A percentile compares a stretch with the other conserved stretches of the same genome.
Conservation (phyloP, 192 early-diverging fungal species). For the Coemansia sp. region DNA sequence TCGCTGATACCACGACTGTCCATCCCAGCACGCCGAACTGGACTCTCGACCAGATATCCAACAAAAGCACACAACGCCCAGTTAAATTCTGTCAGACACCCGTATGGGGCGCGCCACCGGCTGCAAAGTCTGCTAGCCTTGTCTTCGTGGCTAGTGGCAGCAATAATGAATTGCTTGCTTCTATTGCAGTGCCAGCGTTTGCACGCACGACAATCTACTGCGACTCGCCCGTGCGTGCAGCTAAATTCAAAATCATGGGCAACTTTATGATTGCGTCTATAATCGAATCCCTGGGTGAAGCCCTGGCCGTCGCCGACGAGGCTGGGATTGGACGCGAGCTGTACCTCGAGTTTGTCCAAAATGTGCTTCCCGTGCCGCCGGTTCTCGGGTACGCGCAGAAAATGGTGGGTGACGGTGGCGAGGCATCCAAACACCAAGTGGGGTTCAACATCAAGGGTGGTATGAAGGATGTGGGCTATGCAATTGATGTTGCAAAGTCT, state of each 20-base stretch:
- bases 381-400: constrained; percentile 53
- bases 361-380: constrained; percentile 50
- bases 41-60: constrained; percentile 21
- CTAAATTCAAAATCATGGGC: constrained; percentile 62
- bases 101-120: constrained; percentile 56
- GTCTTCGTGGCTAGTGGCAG: constrained; percentile 55
- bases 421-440: constrained; percentile 38
- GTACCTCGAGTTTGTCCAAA: constrained; percentile 54
- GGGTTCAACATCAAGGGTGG: constrained; percentile 32
- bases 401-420: constrained; percentile 18
- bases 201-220: constrained; percentile 53
- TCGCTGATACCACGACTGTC: constrained; percentile 64
- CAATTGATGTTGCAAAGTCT: constrained; percentile 36
- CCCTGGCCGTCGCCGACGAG: constrained; percentile 58
- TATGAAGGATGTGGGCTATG: constrained; percentile 44
- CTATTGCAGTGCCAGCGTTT: constrained; percentile 37
- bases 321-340: constrained; percentile 52
- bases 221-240: constrained; percentile 49
- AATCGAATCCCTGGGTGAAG: constrained; percentile 65
- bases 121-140: constrained; percentile 54
- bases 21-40: constrained; percentile 40
- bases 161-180: not conserved
- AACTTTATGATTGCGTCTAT: constrained; percentile 63
- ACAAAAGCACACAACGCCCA: not conserved
- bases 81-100: constrained; percentile 53